Conservation (phyloP, 768 basidiomycete genomes). For the Cystofilobasidium capitatum region DNA sequence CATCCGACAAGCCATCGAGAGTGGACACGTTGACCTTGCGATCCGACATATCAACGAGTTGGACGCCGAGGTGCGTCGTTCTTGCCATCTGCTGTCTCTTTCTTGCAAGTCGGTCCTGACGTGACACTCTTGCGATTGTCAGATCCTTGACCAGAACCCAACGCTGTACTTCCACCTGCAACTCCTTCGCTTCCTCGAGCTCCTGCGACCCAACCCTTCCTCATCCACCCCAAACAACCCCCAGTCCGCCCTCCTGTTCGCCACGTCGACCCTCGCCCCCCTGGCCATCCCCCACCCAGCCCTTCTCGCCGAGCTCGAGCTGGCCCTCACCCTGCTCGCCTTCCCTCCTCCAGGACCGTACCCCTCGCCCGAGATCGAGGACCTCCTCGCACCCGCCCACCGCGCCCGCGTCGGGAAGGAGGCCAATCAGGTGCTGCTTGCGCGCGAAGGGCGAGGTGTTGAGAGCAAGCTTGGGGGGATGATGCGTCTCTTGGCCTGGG, state of each 20-base stretch:
- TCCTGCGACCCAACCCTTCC: constrained; percentile 59
- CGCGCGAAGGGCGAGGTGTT: constrained; percentile 80
- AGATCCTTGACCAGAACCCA: constrained; percentile 96
- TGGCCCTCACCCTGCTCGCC: constrained; percentile 79
- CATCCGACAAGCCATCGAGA: constrained; percentile 84
- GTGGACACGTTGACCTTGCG: constrained; percentile 89
- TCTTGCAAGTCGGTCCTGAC: constrained; percentile 1
- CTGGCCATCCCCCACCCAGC: constrained; percentile 91
- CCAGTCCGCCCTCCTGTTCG: constrained; percentile 73
- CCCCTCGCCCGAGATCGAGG: constrained; percentile 56
- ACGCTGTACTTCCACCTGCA: constrained; percentile 89
- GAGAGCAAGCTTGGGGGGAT: constrained; percentile 41
- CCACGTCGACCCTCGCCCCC: constrained; percentile 85
- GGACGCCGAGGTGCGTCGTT: constrained; percentile 77
- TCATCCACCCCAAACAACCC: constrained; percentile 42
- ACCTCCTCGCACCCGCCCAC: constrained; percentile 74
- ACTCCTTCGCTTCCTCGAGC: constrained; percentile 90
- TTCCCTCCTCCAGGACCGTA: constrained; percentile 36
- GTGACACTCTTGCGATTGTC: constrained; percentile 6
- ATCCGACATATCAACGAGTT: constrained; percentile 91
- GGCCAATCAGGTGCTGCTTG: constrained; percentile 89
- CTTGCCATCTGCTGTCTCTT: not conserved
- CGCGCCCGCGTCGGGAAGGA: constrained; percentile 90
- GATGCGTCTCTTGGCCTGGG: constrained; percentile 18
- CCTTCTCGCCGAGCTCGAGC: constrained; percentile 81